Evolutionary conservation across 352 stramenopile genomes (phyloP).

Genomic region (Pythium dissotocum): DNA sequence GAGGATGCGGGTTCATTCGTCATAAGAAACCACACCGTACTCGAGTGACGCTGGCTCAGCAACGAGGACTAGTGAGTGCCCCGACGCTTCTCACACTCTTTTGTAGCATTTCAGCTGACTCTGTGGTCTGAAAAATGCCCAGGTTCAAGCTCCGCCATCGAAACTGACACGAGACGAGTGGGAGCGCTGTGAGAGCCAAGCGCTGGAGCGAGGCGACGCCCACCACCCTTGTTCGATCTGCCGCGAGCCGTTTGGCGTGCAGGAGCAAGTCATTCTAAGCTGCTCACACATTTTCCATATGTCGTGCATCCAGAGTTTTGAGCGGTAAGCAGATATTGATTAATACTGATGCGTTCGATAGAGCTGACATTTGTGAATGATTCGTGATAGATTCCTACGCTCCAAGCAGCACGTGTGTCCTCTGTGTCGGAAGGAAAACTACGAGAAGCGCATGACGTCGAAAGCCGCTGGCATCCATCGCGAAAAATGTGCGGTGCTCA

Average conservation of each 20-base stretch:
- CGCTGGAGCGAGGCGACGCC: constrained; percentile 59
- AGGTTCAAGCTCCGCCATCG: constrained; percentile 51
- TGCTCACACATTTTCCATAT: constrained; percentile 89
- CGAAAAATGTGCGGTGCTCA: constrained; percentile 47
- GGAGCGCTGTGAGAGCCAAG: constrained; percentile 67
- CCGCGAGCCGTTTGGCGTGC: constrained; percentile 65
- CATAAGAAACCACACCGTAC: constrained; percentile 30
- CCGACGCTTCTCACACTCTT: neutral
- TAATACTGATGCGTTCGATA: neutral
- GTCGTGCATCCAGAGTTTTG: constrained; percentile 79
- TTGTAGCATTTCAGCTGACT: neutral
- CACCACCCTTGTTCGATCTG: constrained; percentile 83
- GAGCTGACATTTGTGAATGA: neutral
- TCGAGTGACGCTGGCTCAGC: constrained; percentile 66
- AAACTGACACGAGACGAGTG: constrained; percentile 75
- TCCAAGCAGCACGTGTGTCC: constrained; percentile 80
- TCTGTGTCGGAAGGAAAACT: constrained; percentile 82
- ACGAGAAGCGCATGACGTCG: constrained; percentile 68
- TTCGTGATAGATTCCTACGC: constrained; percentile 46
- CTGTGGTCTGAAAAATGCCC: neutral
- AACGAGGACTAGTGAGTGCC: constrained; percentile 52
- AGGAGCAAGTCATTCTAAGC: constrained; percentile 82
- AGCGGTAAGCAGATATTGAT: constrained; percentile 37
- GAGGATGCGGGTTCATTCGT: constrained; percentile 42
- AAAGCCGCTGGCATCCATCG: constrained; percentile 52